phyloP scores from a whole-genome alignment of 2,329 filamentous ascomycete genomes.

The Talaromyces albobiverticillius region DNA sequence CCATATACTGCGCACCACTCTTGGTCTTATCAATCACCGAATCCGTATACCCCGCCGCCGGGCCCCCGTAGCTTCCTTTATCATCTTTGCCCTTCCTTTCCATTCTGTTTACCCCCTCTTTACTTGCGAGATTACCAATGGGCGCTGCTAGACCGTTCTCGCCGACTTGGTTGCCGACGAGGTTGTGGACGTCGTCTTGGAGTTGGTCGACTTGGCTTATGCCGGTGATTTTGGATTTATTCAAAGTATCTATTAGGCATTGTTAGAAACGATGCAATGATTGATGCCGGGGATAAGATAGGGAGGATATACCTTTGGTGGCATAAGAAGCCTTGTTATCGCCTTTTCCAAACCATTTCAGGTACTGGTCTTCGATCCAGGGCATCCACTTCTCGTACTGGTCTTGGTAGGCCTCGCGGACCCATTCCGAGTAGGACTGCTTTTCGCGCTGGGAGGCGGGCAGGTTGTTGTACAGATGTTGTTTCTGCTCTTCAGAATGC shows the following conservation, averaged over 20 bases:
- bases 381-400: slow-evolving; percentile 57
- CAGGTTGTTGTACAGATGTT: slow-evolving; percentile 19
- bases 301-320: slow-evolving; percentile 44
- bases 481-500: slow-evolving; percentile 21
- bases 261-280: not conserved
- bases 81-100: slow-evolving; percentile 56
- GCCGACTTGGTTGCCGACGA: slow-evolving; percentile 50
- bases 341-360: slow-evolving; percentile 53
- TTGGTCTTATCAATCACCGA: slow-evolving; percentile 14
- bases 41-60: slow-evolving; percentile 16
- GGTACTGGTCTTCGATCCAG: slow-evolving; percentile 56
- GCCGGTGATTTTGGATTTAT: slow-evolving; percentile 53
- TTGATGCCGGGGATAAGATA: too few species aligned
- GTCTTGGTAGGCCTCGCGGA: slow-evolving; percentile 47
- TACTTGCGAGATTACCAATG: slow-evolving; percentile 47
- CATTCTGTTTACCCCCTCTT: slow-evolving; percentile 54
- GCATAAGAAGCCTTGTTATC: slow-evolving; percentile 57
- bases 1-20: slow-evolving; percentile 14
- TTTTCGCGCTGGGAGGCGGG: slow-evolving; percentile 18
- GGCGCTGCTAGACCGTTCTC: slow-evolving; percentile 52
- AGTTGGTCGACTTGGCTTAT: slow-evolving; percentile 50
- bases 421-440: slow-evolving; percentile 37
- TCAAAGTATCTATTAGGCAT: slow-evolving; percentile 45
- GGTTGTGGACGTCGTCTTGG: slow-evolving; percentile 51
- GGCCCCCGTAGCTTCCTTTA: slow-evolving; percentile 38